Conservation (phyloP, 2,329 filamentous ascomycete genomes). For the Pseudogymnoascus sp. region DNA sequence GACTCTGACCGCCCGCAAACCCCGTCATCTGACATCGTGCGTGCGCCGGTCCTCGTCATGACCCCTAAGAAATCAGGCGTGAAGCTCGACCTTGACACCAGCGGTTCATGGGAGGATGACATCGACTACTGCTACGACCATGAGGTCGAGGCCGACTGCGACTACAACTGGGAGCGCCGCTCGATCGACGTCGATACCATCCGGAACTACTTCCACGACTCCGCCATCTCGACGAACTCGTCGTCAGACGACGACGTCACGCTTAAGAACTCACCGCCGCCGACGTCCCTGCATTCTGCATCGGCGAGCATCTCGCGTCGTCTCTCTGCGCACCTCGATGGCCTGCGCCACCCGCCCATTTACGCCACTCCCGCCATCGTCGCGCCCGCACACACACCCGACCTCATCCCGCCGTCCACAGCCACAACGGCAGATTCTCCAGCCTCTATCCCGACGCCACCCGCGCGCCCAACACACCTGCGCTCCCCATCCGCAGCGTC, state of each 20-base stretch:
- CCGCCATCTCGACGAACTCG: background rate
- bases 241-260: background rate
- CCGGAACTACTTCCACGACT: background rate
- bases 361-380: constrained; percentile 27
- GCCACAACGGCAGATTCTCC: background rate
- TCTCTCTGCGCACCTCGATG: background rate
- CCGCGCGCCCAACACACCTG: constrained; percentile 18
- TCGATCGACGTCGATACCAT: constrained; percentile 40
- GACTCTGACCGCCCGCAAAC: background rate
- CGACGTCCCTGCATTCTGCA: background rate
- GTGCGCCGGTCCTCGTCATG: background rate
- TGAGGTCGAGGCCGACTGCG: constrained; percentile 58
- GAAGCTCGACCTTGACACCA: constrained; percentile 26
- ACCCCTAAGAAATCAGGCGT: background rate
- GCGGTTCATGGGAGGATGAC: constrained; percentile 56
- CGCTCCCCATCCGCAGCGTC: constrained; percentile 36
- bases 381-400: constrained; percentile 23
- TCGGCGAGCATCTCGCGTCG: background rate
- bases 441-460: constrained; percentile 7
- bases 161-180: constrained; percentile 57
- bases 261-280: background rate
- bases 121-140: constrained; percentile 68
- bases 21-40: background rate
- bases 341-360: background rate
- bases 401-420: constrained; percentile 26